Evolutionary conservation across 169 alveolate genomes (phyloP).

Genomic region (Plasmodium fragile): DNA sequence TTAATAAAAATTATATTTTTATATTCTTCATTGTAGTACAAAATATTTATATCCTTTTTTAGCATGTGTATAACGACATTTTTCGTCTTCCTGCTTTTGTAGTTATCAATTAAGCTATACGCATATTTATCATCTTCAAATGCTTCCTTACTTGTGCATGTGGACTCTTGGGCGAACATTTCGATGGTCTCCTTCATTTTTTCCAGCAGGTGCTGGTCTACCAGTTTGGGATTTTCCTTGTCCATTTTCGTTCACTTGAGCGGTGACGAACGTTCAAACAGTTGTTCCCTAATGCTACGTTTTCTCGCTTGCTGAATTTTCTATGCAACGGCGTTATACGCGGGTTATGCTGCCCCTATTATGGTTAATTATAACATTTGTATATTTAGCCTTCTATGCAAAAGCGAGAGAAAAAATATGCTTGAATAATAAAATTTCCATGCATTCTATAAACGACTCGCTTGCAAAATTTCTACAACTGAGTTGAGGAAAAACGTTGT

Average conservation of each 20-base stretch:
- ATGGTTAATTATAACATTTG: neutral
- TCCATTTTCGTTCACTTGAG: neutral
- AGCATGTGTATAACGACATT: conserved; percentile 82
- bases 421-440: neutral
- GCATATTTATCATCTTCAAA: conserved; percentile 80
- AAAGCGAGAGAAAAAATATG: neutral
- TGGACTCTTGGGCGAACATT: neutral
- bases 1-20: conserved; percentile 67
- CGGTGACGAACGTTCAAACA: neutral
- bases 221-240: neutral
- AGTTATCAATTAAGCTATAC: conserved; percentile 84
- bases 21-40: conserved; percentile 58
- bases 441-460: neutral
- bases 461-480: neutral
- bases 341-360: neutral
- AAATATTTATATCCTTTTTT: conserved; percentile 52
- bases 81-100: conserved; percentile 79
- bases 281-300: neutral
- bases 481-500: neutral
- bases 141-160: conserved; percentile 34
- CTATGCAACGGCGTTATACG: neutral
- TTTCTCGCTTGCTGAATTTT: neutral
- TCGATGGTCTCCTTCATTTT: conserved; percentile 5
- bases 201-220: neutral
- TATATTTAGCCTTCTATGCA: neutral